Percentiles rank a stretch among this genome's conserved stretches.
phyloP scores from a whole-genome alignment of 1,284 basidiomycete genomes.

The Ganoderma meredithae region DNA sequence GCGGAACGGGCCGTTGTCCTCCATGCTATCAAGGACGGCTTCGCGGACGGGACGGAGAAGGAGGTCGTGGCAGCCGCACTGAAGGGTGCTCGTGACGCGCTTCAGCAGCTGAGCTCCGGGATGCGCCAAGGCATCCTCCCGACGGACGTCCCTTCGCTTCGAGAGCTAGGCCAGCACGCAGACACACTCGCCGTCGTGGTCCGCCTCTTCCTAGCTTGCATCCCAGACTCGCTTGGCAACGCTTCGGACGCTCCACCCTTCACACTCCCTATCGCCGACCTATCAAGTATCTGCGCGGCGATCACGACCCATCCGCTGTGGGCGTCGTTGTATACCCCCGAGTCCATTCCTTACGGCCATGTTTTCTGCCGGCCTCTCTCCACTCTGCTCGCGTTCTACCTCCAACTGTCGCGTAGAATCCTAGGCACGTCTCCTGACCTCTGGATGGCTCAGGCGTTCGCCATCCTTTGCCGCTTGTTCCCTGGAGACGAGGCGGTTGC shows the following conservation, averaged over 20 bases:
- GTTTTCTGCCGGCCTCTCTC: conserved; percentile 60
- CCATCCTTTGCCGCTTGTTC: conserved; percentile 58
- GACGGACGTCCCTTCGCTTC: conserved; percentile 33
- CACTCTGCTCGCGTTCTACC: conserved; percentile 58
- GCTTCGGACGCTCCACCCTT: conserved; percentile 56
- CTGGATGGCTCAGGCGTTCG: conserved; percentile 72
- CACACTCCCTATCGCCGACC: conserved; percentile 58
- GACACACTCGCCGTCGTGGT: conserved; percentile 55
- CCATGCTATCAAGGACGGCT: conserved; percentile 46
- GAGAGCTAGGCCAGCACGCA: conserved; percentile 43
- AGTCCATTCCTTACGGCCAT: conserved; percentile 41
- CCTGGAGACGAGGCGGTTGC: conserved; percentile 74
- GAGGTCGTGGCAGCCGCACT: conserved; percentile 46
- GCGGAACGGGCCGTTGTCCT: conserved; percentile 57
- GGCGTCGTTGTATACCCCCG: conserved; percentile 41
- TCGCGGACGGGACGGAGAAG: conserved; percentile 50
- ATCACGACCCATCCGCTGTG: conserved; percentile 60
- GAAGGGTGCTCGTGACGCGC: conserved; percentile 42
- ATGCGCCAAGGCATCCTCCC: conserved; percentile 25
- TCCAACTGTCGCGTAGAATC: conserved; percentile 60
- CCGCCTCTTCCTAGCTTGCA: conserved; percentile 69
- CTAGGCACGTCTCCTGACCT: conserved; percentile 61
- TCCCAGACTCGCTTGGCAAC: conserved; percentile 49
- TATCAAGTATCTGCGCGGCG: conserved; percentile 60
- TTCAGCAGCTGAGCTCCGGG: conserved; percentile 28